A percentile compares a stretch with the other conserved stretches of the same genome.
These are phyloP conservation scores for Syncephalastrum monosporum DNA, from an alignment of 371 early-diverging fungal genomes.

Conservation along the genomic window DNA sequence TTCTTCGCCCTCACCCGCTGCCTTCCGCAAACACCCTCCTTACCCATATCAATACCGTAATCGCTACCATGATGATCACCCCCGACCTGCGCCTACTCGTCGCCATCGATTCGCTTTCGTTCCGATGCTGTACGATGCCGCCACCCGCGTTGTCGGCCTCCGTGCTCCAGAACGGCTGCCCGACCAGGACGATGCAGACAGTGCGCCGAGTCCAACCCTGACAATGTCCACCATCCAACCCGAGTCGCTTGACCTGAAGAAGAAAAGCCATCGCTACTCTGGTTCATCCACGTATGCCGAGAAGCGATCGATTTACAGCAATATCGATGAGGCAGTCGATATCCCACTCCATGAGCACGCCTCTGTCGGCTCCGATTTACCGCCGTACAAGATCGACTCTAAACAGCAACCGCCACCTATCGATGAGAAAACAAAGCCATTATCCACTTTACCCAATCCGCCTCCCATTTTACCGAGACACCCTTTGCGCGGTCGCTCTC, in stretches of 20 bases:
- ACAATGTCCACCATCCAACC: conserved; percentile 3
- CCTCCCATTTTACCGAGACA: not conserved
- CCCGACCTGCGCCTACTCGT: not conserved
- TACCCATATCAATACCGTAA: not conserved
- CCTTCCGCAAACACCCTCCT: not conserved
- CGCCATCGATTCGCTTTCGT: not conserved
- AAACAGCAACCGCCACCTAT: no score
- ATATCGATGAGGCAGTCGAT: not conserved
- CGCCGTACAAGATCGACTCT: no score
- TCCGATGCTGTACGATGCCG: conserved; percentile 18
- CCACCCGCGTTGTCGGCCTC: conserved; percentile 35
- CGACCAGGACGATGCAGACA: no score
- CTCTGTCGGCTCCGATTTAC: no score
- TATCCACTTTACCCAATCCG: not conserved
- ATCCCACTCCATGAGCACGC: not conserved
- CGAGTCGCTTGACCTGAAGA: not conserved
- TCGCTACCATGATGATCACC: not conserved
- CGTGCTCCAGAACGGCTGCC: conserved; percentile 27
- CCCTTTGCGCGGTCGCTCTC: conserved; percentile 30
- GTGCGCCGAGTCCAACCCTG: not conserved
- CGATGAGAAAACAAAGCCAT: not conserved
- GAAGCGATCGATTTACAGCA: not conserved
- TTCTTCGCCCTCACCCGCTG: not conserved
- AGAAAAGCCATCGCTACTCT: not conserved
- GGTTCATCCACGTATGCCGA: not conserved